Evolutionary conservation across 768 basidiomycete species (phyloP), one percentile per base, ranked within the genome.

Genomic region (Calocera viscosa): DNA sequence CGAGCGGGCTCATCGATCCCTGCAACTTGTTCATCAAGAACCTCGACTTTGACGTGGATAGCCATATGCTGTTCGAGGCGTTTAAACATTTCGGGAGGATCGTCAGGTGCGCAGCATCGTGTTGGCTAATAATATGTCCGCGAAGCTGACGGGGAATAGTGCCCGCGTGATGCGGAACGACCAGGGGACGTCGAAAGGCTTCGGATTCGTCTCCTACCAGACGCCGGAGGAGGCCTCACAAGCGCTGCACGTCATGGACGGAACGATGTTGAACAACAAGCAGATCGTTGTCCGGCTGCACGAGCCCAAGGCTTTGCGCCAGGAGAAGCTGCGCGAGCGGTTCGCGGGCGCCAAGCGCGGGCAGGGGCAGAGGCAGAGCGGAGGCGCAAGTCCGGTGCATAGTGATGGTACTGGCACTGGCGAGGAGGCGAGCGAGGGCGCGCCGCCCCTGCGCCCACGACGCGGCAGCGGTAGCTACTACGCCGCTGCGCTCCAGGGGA

Each of bases 101-200:
- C 69, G 89, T 93, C 69, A 93, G 90, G 86, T 90, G 80, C 71
- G 47, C 49, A 39, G 65, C 68, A 30, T 66, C 47, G 63, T 35
- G 3, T 49, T 38, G 53, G 22, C 53, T 26, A 26, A 32, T 28
- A 26, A 26, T 60, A 22, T 16, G 24, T n/a, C n/a, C n/a, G n/a
- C n/a, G n/a, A n/a, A n/a, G n/a, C n/a, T n/a, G n/a, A n/a, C n/a
- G n/a, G n/a, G n/a, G n/a, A n/a, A n/a, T 65, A 91, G 91, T 77
- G 93, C 93, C 49, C 87, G 92, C 67, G 91, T 94, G 43, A 94
- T 94, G 93, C 84, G 89, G 26, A 91, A 90, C 71, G 91, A 94
- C 72, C 77, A 69, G 67, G 88, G 89, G 35, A 86, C 87, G 64
- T 87, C 88, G 76, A 86, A 90, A 70, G 88, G 92, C 11, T 95